Base-by-base conservation (phyloP, 2,329 filamentous ascomycete genomes). In the Aspergillus unguis region DNA sequence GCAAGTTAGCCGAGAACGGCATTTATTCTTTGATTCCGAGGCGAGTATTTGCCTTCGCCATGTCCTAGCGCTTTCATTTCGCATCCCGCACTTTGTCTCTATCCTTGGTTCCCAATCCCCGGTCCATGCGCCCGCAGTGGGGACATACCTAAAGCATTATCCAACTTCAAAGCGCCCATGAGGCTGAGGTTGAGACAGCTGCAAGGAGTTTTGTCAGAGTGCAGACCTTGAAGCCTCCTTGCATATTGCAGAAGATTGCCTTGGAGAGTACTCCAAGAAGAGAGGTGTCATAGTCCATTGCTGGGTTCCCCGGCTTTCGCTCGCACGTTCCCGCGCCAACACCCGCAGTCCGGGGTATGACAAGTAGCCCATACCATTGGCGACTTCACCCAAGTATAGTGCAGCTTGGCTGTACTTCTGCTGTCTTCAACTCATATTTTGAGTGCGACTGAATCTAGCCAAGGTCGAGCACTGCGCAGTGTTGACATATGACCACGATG, bases 291-390 rank as follows among this genome's bases (percentile, higher is more conserved):
- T 57, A 37, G 44, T 35, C 25, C 31, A 41, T 25, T 55, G 35
- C 40, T 48, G 51, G 48, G 53, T 43, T 25, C 36, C 49, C 50
- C 35, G 35, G 35, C 25, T 23, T 40, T 60, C 48, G 55, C 46
- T 62, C 51, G 52, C 53, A 55, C 56, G 52, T 58, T 61, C 45
- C 55, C 55, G 42, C 38, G 48, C 51, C 52, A 55, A 55, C 53
- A 31, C 54, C 59, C 51, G 62, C 46, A 29, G 62, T 60, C 40
- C 43, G 49, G 49, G 58, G 56, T 38, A 38, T 38, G 25, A 8
- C 9, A n/a, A 11, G 33, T 4, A 36, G 3, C 17, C 36, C 36
- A 23, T 38, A 61, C 58, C 58, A 63, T 58, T 56, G 44, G 56
- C 55, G 36, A 38, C 11, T 17, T 17, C 17, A 17, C 17, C 17